Percentiles rank a stretch among this genome's conserved stretches.
Evolutionary conservation across 2,329 filamentous ascomycete genomes (phyloP).

Genomic region (Knoxdaviesia capensis): DNA sequence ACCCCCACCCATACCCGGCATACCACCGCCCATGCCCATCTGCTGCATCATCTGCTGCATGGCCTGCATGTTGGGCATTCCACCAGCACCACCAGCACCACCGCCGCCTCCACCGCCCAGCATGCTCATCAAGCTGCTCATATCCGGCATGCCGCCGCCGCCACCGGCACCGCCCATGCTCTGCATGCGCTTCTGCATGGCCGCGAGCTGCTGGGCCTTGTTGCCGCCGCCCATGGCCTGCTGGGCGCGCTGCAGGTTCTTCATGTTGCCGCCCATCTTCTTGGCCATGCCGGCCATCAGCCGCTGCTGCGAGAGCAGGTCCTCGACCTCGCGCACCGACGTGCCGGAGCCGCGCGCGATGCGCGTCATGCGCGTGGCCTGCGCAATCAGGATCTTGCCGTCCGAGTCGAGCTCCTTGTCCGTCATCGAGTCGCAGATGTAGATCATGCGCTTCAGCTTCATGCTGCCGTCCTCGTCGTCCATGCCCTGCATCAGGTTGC

Average conservation of each 20-base stretch:
- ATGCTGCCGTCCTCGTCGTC: constrained; percentile 89
- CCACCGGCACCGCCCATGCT: constrained; percentile 66
- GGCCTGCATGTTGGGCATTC: constrained; percentile 53
- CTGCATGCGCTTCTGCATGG: constrained; percentile 90
- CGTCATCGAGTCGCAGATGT: constrained; percentile 97
- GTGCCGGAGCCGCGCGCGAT: constrained; percentile 83
- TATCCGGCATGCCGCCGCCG: constrained; percentile 55
- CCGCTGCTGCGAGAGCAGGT: constrained; percentile 87
- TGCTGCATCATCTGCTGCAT: constrained; percentile 67
- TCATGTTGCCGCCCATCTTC: constrained; percentile 95
- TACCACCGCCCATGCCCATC: constrained; percentile 38
- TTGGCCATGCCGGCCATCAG: constrained; percentile 99
- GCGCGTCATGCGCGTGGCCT: constrained; percentile 81
- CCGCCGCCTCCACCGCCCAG: constrained; percentile 51
- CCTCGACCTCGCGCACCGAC: constrained; percentile 79
- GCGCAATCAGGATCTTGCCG: constrained; percentile 81
- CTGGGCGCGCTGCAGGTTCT: constrained; percentile 90
- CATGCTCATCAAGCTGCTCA: constrained; percentile 84
- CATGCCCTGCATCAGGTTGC: constrained; percentile 84
- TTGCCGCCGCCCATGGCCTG: constrained; percentile 79
- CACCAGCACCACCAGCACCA: constrained; percentile 26
- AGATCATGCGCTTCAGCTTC: constrained; percentile 96
- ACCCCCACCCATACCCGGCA: constrained; percentile 13
- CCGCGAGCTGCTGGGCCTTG: constrained; percentile 81
- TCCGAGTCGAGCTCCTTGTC: constrained; percentile 88